Percentiles rank a stretch among this genome's conserved stretches.
phyloP scores from a whole-genome alignment of 345 rosid species.

The Linum lewisii region DNA sequence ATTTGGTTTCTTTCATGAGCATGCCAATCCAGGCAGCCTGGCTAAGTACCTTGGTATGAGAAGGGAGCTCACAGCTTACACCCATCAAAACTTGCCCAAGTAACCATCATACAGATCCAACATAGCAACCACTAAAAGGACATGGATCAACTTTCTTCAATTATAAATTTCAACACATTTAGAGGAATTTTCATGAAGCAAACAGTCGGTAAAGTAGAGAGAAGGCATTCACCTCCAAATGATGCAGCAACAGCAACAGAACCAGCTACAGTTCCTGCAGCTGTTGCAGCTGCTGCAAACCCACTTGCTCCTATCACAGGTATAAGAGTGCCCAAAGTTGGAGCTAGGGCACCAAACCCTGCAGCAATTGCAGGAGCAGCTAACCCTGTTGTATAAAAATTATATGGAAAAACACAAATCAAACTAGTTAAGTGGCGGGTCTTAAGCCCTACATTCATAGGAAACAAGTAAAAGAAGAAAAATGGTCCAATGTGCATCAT shows the following conservation, averaged over 20 bases:
- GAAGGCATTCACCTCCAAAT: constrained; percentile 69
- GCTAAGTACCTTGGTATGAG: no score
- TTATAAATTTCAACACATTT: neutral
- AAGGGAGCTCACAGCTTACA: no score
- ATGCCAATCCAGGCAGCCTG: neutral
- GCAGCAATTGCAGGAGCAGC: constrained; percentile 99
- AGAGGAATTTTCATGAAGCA: no score
- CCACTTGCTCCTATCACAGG: constrained; percentile 97
- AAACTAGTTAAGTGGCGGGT: neutral
- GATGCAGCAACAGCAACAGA: constrained; percentile 99
- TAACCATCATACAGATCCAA: no score
- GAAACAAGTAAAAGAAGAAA: neutral
- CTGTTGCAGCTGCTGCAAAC: constrained; percentile 95
- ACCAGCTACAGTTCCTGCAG: constrained; percentile 93
- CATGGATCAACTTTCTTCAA: neutral
- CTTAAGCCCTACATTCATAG: neutral
- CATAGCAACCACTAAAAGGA: neutral
- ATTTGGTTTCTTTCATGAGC: neutral
- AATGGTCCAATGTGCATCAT: constrained; percentile 14
- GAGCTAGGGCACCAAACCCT: constrained; percentile 89
- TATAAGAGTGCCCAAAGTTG: constrained; percentile 76
- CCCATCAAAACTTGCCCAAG: no score
- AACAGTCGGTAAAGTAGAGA: constrained; percentile 3
- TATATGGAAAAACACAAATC: neutral
- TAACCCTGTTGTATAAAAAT: constrained; percentile 42